Base-by-base conservation (phyloP, 495 filamentous ascomycete genomes). In the Aspergillus homomorphus region DNA sequence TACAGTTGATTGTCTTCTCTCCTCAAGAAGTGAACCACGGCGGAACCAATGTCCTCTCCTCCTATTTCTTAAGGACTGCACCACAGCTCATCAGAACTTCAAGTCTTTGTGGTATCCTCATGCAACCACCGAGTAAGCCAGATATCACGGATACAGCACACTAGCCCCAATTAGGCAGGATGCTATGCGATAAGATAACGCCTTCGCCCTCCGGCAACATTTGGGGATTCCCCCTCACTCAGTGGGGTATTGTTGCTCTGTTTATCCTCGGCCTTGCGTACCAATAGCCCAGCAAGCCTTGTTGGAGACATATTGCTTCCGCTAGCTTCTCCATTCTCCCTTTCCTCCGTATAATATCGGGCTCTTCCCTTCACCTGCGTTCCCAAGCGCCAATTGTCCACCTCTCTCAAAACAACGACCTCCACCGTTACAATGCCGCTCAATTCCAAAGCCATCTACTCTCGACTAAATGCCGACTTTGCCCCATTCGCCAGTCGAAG, bases 401-500 rank as follows among this genome's bases (percentile, higher is more conserved):
- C n/a, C 14, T n/a, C 22, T 24, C 24, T 22, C 45, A 19, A 7
- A 16, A 24, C 20, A 12, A 24, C 46, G 28, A 51, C 14, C 48
- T 1, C 24, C 10, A 4, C 24, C 46, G 44, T 43, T 56, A 73
- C 41, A 22, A 87, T 86, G 84, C 80, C 84, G 56, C 76, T 86
- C 53, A 83, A 82, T 66, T 69, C 80, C 19, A 78, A 72, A 56
- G 81, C 84, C 33, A 69, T 92, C 26, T 92, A 85, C 66, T 82
- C 87, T 48, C 78, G 83, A 54, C 69, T 75, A 30, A 80, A 88
- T 46, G 81, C 81, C 20, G 81, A 81, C 41, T 83, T 73, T 26
- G 76, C 82, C 58, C 81, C 85, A 45, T 96, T 91, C 70, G 78
- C 92, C 10, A 93, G 90, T 68, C 85, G 94, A 42, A 84, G 94